Evolutionary conservation across 2,329 filamentous ascomycete species (phyloP), one percentile per base, ranked within the genome.

Genomic region (Ophioceras dolichostomum): DNA sequence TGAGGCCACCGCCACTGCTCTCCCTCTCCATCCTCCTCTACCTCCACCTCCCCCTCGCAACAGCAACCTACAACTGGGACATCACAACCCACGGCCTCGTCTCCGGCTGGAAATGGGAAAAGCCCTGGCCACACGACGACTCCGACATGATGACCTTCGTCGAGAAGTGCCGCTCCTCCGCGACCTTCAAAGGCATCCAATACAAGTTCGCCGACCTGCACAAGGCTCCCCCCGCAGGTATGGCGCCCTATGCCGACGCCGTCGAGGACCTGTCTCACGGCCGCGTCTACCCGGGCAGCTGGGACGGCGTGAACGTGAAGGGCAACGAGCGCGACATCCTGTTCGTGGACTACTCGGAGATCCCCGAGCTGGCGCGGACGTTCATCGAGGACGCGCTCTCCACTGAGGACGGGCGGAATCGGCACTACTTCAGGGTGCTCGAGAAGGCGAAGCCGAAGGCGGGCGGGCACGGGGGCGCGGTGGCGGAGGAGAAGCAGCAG

Each of bases 271-370:
- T 51, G 34, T 41, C 55, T 31, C 40, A 42, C 3, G 43, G 47
- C 2, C 39, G 48, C 18, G 44, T 47, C 2, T 57, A 61, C 45
- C 53, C 57, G 1, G 63, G 63, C 6, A 58, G 53, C 12, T 66
- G 61, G 61, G 50, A 54, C 22, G 63, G 63, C 12, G 50, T 58
- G 20, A 62, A 65, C 41, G 51, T 55, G 28, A 58, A 61, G 40
- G 61, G 57, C 12, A 39, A 46, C 10, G 47, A 58, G 19, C 50
- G 60, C 30, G 57, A 61, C 39, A 41, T 62, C 14, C 46, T 62
- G 10, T 51, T 54, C 35, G 61, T 64, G 59, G 48, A 57, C 16
- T 55, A 53, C 40, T 38, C 35, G 4, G 52, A 53, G 5, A 39
- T 62, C 29, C 60, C 59, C 8, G 40, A 32, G 7, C 40, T 46